A percentile compares a stretch with the other conserved stretches of the same genome.
Evolutionary conservation across 495 filamentous ascomycete genomes (phyloP).

Genomic region (Saxophila tyrrhenica): DNA sequence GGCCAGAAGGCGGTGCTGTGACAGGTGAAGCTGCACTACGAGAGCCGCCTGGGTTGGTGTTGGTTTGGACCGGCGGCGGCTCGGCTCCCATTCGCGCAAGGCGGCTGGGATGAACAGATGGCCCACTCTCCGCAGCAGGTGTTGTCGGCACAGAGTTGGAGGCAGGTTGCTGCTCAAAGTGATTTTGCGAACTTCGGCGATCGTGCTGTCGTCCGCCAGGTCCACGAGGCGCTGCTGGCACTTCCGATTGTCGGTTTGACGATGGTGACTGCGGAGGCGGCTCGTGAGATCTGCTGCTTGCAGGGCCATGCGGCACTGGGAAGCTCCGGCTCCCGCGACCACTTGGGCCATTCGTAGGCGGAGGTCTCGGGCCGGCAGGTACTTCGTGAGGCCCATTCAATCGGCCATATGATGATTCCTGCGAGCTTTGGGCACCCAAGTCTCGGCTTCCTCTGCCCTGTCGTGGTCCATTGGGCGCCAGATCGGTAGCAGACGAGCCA

Average conservation of each 20-base stretch:
- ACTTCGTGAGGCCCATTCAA: conserved; percentile 39
- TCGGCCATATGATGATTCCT: conserved; percentile 33
- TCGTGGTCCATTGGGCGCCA: conserved; percentile 8
- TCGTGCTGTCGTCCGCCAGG: conserved; percentile 2
- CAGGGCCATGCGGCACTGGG: conserved; percentile 23
- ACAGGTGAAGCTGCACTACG: neutral
- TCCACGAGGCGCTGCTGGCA: conserved; percentile 5
- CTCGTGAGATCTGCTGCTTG: conserved; percentile 8
- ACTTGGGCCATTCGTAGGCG: conserved; percentile 31
- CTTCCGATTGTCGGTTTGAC: neutral
- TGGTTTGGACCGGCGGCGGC: conserved; percentile 9
- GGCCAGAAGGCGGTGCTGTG: conserved; percentile 13
- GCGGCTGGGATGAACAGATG: conserved; percentile 28
- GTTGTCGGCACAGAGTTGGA: conserved; percentile 18
- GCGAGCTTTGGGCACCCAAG: conserved; percentile 1
- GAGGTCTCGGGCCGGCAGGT: conserved; percentile 59
- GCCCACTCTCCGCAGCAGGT: conserved; percentile 8
- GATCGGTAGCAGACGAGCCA: neutral
- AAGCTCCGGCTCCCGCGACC: conserved; percentile 32
- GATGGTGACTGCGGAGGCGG: conserved; percentile 3
- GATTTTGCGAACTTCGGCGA: conserved; percentile 4
- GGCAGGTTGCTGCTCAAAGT: conserved; percentile 10
- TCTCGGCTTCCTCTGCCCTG: conserved; percentile 21
- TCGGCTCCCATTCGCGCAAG: conserved; percentile 13
- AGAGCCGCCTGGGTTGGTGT: neutral